Base-by-base conservation (phyloP, 331 rosid species). In the Rosa hybrid region DNA sequence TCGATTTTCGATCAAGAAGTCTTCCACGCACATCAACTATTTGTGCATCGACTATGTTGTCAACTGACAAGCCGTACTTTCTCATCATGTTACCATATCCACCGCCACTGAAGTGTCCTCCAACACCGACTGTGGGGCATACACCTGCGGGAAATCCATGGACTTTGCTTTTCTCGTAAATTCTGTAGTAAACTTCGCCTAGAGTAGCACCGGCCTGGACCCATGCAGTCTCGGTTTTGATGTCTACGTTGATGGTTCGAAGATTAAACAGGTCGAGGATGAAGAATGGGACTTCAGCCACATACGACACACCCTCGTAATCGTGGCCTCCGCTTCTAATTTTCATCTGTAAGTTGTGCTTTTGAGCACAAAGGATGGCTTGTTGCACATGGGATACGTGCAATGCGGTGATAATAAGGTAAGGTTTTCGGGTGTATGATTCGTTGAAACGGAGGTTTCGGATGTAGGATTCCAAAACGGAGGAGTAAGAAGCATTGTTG, bases 241-340 rank as follows among this genome's bases (percentile, higher is more conserved):
- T 30, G 44, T 81, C 84, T 6, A 81, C 60, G 1, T 53, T 5
- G 49, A 81, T 38, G 30, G 84, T 65, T 12, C 76, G 78, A 20
- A 81, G 80, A 7, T 81, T 68, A 3, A 57, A 48, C 21, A 81
- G n/a, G 74, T 81, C 84, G 63, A 94, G 86, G 9, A 94, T 7
- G 39, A 92, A 79, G 80, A 77, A 94, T 0, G 86, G 88, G 1
- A 86, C 86, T 0, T 86, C 84, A 0, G 97, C 82, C 9, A 92
- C 82, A 54, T 87, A 94, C 0, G 96, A 92, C 2, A 82, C 69
- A 39, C 94, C 72, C 72, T 67, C 72, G 72, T 38, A 67, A 9
- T 67, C 72, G 25, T 67, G 72, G 27, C 72, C 72, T 7, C 97
- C 97, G 65, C 98, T 94, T 57, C 97, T 82, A 57, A 89, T 90